Base-by-base conservation (phyloP, 1,284 basidiomycete species). In the Fomitopsis pinicola region DNA sequence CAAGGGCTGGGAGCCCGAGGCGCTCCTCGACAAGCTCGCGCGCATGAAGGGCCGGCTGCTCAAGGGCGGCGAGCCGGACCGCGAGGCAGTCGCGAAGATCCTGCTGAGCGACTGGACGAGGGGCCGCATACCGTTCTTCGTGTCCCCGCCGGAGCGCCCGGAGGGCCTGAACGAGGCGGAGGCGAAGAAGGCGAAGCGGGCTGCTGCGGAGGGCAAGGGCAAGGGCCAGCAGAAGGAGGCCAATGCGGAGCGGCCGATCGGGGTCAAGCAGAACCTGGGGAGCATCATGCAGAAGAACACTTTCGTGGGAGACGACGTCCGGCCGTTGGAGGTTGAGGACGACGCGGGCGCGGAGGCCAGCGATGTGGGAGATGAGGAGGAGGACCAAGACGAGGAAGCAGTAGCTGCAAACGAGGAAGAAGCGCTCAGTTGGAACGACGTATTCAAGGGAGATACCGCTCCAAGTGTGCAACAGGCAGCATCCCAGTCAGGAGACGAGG, bases 31-130 rank as follows among this genome's bases (percentile, higher is more conserved):
- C 66, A 84, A 88, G 68, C 83, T 99, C 26, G 97, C 96, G 28
- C 83, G 90, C 66, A 93, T 94, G 84, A 94, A 91, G 70, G 97
- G 97, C 17, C 90, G 97, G 64, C 79, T 99, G 64, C 80, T 97
- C 63, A 95, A 95, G 72, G 94, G 95, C 57, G 97, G 97, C 65
- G 96, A 98, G 75, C 94, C 97, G 1, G 96, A 98, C 75, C 75
- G 91, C 56, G 93, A 98, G 72, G 87, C 92, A 3, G 93, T 96
- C 15, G 93, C 97, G 38, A 98, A 97, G 80, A 97, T 98, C 76
- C 81, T 99, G 53, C 78, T 99, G 68, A 95, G 92, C 75, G 97
- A 99, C 75, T 99, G 97, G 97, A 95, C 98, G 62, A 83, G 97
- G 59, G 97, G 97, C 28, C 92, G 95, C 69, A 94, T 96, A 69